Conservation (phyloP, 257 asterid species). For the Plantago major region DNA sequence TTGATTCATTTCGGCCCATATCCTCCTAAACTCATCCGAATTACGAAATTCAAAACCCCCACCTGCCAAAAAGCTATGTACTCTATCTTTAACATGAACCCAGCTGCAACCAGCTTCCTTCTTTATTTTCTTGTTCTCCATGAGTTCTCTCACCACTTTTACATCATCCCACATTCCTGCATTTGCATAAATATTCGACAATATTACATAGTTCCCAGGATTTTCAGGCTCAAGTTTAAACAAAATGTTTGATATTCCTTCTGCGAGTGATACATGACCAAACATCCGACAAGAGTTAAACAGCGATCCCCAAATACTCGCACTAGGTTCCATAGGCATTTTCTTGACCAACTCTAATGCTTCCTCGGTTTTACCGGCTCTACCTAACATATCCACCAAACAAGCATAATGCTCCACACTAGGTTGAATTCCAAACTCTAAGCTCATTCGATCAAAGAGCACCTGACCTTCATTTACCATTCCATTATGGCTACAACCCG, state of each 20-base stretch:
- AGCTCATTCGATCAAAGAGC: slow-evolving; percentile 61
- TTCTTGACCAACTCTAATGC: slow-evolving; percentile 54
- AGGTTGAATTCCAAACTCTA: slow-evolving; percentile 61
- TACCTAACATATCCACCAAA: slow-evolving; percentile 81
- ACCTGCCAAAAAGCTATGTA: slow-evolving; percentile 39
- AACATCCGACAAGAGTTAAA: slow-evolving; percentile 72
- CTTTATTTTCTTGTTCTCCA: slow-evolving; percentile 40
- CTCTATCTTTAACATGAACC: slow-evolving; percentile 32
- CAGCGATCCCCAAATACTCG: slow-evolving; percentile 63
- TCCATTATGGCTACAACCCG: slow-evolving; percentile 81
- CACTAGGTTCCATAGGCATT: slow-evolving; percentile 56
- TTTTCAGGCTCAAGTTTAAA: slow-evolving; percentile 50
- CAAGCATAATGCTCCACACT: slow-evolving; percentile 60
- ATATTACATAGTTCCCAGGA: slow-evolving; percentile 52
- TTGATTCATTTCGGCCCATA: slow-evolving; percentile 28
- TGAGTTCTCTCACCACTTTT: slow-evolving; percentile 37
- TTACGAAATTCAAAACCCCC: slow-evolving; percentile 38
- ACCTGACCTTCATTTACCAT: slow-evolving; percentile 68
- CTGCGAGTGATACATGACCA: slow-evolving; percentile 53
- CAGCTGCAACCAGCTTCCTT: slow-evolving; percentile 66
- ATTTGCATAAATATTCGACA: slow-evolving; percentile 67
- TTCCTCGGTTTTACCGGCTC: slow-evolving; percentile 68
- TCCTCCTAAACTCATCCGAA: slow-evolving; percentile 34
- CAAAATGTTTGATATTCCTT: slow-evolving; percentile 50
- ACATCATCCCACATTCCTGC: slow-evolving; percentile 78